Base-by-base conservation (phyloP, 495 filamentous ascomycete genomes). In the Hypoxylon lienhwacheense region DNA sequence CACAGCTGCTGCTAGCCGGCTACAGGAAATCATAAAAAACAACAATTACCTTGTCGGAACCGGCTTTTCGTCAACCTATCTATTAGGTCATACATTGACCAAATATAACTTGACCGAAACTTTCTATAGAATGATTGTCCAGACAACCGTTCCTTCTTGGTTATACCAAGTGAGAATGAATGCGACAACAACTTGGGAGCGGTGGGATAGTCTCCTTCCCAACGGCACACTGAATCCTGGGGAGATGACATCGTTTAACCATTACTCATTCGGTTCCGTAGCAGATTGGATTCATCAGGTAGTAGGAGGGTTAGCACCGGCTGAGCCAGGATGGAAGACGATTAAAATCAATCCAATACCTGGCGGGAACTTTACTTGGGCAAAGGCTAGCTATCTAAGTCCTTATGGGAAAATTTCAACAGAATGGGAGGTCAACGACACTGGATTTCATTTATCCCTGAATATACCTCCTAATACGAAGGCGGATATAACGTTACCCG, bases 151-250 rank as follows among this genome's bases (percentile, higher is more conserved):
- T 11, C 74, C 79, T 12, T 76, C 67, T 4, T 81, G 78, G 78
- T 55, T 82, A 37, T 80, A 77, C 58, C 77, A 75, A 8, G 67
- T 83, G 7, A 62, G 66, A 1, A 75, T 79, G 72, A 73, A 72
- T 21, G 77, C 70, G 0, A 83, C 80, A 0, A 79, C 78, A 1
- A 76, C 76, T 2, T 82, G 78, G 79, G 78, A 83, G 56, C 70
- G 80, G 1, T 82, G 80, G 80, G 77, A 82, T 53, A 74, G 70
- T 16, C 72, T 83, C 47, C 61, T 78, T 2, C 69, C 72, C 0
- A 71, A 82, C 53, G 78, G 78, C 1, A 64, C 55, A 3, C 59
- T 82, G 4, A 81, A 83, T 43, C 71, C 77, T 0, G 77, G 76
- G 0, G 48, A 70, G 16, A 82, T 83, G 79, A 80, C 76, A 1